phyloP scores from a whole-genome alignment of 306 rosid species.

The Benincasa hispida region DNA sequence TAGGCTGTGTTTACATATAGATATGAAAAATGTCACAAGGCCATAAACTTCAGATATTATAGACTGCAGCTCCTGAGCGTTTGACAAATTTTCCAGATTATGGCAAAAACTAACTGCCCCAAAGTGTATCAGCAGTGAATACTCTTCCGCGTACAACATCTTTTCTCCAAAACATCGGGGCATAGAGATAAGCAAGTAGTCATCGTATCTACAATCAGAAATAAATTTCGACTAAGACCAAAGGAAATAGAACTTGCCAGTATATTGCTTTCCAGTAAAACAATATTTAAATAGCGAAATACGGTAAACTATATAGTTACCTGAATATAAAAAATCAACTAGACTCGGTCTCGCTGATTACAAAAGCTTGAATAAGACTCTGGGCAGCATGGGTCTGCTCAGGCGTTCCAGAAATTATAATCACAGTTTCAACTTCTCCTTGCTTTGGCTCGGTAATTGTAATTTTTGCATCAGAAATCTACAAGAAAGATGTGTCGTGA shows the following conservation, averaged over 20 bases:
- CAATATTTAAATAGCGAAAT: not conserved
- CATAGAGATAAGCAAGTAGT: not conserved
- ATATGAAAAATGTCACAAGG: not conserved
- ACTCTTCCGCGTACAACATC: not conserved
- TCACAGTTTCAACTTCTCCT: slow-evolving; percentile 77
- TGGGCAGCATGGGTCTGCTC: slow-evolving; percentile 99
- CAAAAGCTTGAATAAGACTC: slow-evolving; percentile 97
- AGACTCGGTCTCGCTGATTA: slow-evolving; percentile 70
- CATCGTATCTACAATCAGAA: slow-evolving; percentile 4
- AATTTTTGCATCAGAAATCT: slow-evolving; percentile 93
- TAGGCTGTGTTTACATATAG: not conserved
- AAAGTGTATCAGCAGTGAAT: slow-evolving; percentile 1
- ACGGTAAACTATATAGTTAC: slow-evolving; percentile 18
- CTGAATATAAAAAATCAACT: slow-evolving; percentile 34
- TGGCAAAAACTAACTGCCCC: slow-evolving; percentile 7
- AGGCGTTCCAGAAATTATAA: slow-evolving; percentile 87
- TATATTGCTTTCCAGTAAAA: not conserved
- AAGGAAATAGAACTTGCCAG: not conserved
- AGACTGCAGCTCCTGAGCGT: not conserved
- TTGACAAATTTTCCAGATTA: not conserved
- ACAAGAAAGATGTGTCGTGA: slow-evolving; percentile 20
- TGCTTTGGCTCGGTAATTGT: slow-evolving; percentile 73
- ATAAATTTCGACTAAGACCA: not conserved
- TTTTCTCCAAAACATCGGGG: slow-evolving; percentile 1
- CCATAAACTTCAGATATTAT: not conserved